phyloP scores from a whole-genome alignment of 148 eudicot species.

The Euryodendron excelsum region DNA sequence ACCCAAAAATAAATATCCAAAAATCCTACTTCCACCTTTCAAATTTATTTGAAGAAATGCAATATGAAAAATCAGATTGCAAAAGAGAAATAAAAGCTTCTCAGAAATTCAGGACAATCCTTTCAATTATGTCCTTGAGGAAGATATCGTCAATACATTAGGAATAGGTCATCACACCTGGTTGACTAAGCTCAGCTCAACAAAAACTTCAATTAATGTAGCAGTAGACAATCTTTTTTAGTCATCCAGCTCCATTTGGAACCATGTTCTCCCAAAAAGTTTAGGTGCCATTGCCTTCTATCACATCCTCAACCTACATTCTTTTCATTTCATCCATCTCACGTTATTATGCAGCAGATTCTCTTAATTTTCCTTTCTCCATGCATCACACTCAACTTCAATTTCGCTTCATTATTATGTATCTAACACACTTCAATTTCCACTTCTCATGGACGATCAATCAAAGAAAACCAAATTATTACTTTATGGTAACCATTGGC shows the following conservation, averaged over 20 bases:
- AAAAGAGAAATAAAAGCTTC: neutral
- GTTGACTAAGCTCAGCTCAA: neutral
- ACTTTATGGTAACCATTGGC: no score
- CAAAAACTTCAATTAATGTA: neutral
- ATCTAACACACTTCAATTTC: no score
- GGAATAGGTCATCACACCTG: neutral
- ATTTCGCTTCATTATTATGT: no score
- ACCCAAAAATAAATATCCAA: neutral
- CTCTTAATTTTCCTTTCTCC: no score
- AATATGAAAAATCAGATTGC: neutral
- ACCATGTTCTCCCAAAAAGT: neutral
- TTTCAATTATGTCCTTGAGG: neutral
- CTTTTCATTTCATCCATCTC: no score
- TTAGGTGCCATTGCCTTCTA: neutral
- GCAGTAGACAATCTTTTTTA: no score
- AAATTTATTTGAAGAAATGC: neutral
- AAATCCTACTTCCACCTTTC: neutral
- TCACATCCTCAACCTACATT: no score
- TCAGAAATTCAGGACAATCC: neutral
- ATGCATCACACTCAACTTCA: no score
- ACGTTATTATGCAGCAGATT: no score
- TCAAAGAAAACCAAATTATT: no score
- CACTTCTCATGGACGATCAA: no score
- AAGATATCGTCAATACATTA: neutral
- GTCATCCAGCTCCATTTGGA: neutral